phyloP scores from a whole-genome alignment of 177 flowering plant species.

The Vitis hybrid region DNA sequence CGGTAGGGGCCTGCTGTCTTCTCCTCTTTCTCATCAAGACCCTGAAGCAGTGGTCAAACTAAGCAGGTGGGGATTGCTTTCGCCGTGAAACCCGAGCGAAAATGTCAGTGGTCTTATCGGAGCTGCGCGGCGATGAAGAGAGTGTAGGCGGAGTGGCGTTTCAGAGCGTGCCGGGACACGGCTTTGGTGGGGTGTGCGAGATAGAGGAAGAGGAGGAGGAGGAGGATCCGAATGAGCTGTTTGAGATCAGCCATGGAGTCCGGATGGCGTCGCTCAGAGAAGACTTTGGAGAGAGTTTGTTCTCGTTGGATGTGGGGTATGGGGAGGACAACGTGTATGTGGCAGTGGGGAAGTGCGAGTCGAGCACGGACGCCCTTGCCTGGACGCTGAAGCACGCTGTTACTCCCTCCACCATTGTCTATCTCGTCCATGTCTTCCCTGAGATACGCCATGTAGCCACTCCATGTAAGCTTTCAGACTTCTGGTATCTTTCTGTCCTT shows the following conservation, averaged over 20 bases:
- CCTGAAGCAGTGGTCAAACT: too few relatives aligned
- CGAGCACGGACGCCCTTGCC: conserved; percentile 63
- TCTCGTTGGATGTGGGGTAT: conserved; percentile 15
- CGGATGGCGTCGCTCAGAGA: conserved; percentile 18
- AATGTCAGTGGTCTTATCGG: too few relatives aligned
- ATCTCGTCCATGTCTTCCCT: conserved; percentile 76
- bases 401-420: conserved; percentile 32
- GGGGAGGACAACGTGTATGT: conserved; percentile 48
- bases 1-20: too few relatives aligned
- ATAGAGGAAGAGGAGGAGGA: conserved; percentile 28
- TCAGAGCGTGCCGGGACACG: not conserved
- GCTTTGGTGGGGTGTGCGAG: conserved; percentile 18
- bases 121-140: too few relatives aligned
- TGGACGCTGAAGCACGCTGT: conserved; percentile 53
- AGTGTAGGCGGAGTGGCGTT: not conserved
- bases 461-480: conserved; percentile 40
- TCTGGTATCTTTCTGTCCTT: not conserved
- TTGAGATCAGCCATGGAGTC: conserved; percentile 2
- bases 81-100: too few relatives aligned
- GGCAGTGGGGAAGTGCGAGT: conserved; percentile 51
- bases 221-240: conserved; percentile 11
- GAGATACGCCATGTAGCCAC: conserved; percentile 52
- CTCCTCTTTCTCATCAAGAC: too few relatives aligned
- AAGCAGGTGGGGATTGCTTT: too few relatives aligned
- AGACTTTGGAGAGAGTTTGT: conserved; percentile 27